Percentiles rank a stretch among this genome's conserved stretches.
phyloP scores from a whole-genome alignment of 2,329 filamentous ascomycete genomes.

The Cadophora malorum region DNA sequence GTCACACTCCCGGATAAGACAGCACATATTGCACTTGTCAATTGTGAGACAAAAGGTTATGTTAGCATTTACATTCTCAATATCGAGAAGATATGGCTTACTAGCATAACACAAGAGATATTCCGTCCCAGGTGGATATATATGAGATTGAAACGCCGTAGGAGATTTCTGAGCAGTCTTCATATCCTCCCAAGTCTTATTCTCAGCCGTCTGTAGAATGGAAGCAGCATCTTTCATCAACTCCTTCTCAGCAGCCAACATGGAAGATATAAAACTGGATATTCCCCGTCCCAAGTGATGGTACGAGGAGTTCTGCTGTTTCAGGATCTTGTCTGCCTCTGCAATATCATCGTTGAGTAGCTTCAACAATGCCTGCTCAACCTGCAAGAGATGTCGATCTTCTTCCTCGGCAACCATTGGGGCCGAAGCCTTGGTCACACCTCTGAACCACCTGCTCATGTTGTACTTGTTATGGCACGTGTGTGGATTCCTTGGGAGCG shows the following conservation, averaged over 20 bases:
- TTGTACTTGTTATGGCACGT: constrained; percentile 24
- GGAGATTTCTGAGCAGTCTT: constrained; percentile 74
- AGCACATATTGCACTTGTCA: constrained; percentile 87
- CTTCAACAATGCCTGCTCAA: constrained; percentile 68
- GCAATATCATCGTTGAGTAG: constrained; percentile 93
- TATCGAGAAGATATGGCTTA: constrained; percentile 22
- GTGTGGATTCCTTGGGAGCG: constrained; percentile 10
- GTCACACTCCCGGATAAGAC: constrained; percentile 93
- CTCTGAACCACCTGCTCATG: constrained; percentile 45
- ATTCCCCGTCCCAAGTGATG: constrained; percentile 85
- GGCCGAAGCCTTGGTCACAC: constrained; percentile 34
- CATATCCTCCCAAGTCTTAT: constrained; percentile 76
- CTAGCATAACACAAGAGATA: constrained; percentile 81
- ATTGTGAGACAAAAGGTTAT: constrained; percentile 65
- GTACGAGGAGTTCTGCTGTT: constrained; percentile 80
- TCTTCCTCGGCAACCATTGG: constrained; percentile 50
- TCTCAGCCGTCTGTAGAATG: constrained; percentile 77
- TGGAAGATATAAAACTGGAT: constrained; percentile 82
- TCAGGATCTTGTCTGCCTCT: constrained; percentile 75
- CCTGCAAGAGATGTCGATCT: constrained; percentile 62
- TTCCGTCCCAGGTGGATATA: constrained; percentile 86
- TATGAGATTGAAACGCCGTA: constrained; percentile 56
- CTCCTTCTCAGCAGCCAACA: constrained; percentile 90
- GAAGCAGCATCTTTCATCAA: constrained; percentile 83
- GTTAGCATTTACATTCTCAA: constrained; percentile 12